Base-by-base conservation (phyloP, 1,284 basidiomycete genomes). In the Schizopora paradoxa region DNA sequence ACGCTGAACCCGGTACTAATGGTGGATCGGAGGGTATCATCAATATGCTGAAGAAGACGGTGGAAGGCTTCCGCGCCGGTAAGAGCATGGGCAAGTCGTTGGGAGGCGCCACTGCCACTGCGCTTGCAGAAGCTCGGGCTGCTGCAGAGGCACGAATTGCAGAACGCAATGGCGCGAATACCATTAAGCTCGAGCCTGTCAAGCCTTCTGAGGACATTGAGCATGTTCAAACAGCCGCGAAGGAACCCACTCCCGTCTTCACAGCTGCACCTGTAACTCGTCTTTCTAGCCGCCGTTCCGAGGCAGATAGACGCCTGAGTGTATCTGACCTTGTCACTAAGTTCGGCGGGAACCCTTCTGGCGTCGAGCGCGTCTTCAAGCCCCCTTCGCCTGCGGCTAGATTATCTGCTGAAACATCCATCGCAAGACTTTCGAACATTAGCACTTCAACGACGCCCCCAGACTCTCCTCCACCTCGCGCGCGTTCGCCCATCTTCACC, bases 131-230 rank as follows among this genome's bases (percentile, higher is more conserved):
- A 61, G 83, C 82, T 7, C 69, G 74, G 45, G 81, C 81, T 2
- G 77, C 77, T 35, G 85, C 85, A 4, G 80, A 86, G 58, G 82
- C 79, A 4, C 72, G 75, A 47, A 70, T 88, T 10, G 82, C 78
- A 1, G 74, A 86, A 56, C 66, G 82, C 34, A 66, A 74, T 41
- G 51, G 42, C 34, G 51, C 45, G 19, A 41, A 21, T 6, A 8
- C n/a, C 28, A 10, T 28, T n/a, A 74, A 76, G 58, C 61, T 67
- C 33, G 68, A 71, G 62, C 54, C 40, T 55, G 55, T 8, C 42
- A 61, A 18, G 28, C 42, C 47, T 22, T 52, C 55, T 31, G 32
- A 48, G 19, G 51, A 49, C 31, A 37, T 52, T 21, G 39, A 40
- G 13, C 23, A 49, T 10, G 25, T 27, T 45, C 33, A 31, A 5